Base-by-base conservation (phyloP, 768 basidiomycete species). In the Holtermanniella nyarrowii region DNA sequence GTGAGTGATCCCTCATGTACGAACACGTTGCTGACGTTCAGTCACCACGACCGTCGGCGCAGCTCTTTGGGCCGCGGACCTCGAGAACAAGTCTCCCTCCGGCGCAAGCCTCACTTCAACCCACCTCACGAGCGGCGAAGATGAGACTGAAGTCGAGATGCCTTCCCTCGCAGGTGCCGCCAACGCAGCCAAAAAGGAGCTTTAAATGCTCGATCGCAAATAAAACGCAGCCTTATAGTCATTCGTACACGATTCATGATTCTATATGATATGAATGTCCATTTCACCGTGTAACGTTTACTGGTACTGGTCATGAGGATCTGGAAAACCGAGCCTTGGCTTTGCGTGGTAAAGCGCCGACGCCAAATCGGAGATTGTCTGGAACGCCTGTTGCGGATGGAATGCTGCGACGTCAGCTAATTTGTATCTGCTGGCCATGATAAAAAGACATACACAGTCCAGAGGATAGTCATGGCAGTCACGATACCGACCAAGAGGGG, bases 41-140 rank as follows among this genome's bases (percentile, higher is more conserved):
- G 63, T 83, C 63, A 81, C 82, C 0, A 79, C 78, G 20, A 77
- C 80, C 1, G 79, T 83, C 21, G 84, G 84, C 21, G 83, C 82
- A 0, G 84, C 84, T 10, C 71, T 86, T 5, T 86, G 82, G 82
- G 83, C 82, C 0, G 77, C 78, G 23, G 77, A 82, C 43, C 49
- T 84, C n/a, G 83, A 86, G 69, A 77, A 73, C 49, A 66, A 61
- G 47, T 49, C 50, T 7, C 14, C 45, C 24, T 27, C 23, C 16
- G 23, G 4, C 18, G 4, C 41, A 13, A 20, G 24, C 3, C n/a
- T n/a, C n/a, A 7, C 7, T 7, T 37, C 31, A 16, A 7, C 7
- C 7, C 31, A 37, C 31, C n/a, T n/a, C n/a, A n/a, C n/a, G n/a
- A n/a, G n/a, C n/a, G n/a, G n/a, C n/a, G n/a, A n/a, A n/a, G 31